Percentiles rank a stretch among this genome's conserved stretches.
Evolutionary conservation across 2,329 filamentous ascomycete genomes (phyloP).

Genomic region (Fusarium sp.): DNA sequence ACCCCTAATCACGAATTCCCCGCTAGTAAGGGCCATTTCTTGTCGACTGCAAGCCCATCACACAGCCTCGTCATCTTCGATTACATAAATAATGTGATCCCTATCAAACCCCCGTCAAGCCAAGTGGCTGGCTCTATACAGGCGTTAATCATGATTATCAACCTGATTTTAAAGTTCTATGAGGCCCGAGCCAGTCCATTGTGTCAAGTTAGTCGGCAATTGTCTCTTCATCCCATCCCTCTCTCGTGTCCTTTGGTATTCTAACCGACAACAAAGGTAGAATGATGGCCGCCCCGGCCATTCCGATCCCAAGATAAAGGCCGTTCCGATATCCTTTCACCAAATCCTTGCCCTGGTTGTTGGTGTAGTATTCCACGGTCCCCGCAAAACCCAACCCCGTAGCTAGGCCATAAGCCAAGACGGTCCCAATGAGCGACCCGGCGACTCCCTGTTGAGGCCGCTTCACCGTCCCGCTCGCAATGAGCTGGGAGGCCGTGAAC

Average conservation of each 20-base stretch:
- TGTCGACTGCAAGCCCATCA: too few relatives aligned
- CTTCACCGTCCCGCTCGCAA: background rate
- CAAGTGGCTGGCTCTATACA: background rate
- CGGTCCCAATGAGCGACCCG: background rate
- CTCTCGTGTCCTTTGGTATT: background rate
- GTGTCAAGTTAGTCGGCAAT: background rate
- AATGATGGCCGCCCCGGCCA: background rate
- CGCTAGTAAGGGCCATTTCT: too few relatives aligned
- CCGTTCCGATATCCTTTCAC: background rate
- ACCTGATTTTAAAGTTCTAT: background rate
- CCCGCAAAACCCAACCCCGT: background rate
- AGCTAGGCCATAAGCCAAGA: background rate
- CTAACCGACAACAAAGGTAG: background rate
- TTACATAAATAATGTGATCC: background rate
- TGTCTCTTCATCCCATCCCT: background rate
- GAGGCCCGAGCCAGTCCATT: background rate
- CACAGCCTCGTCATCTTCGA: background rate
- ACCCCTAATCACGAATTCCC: too few relatives aligned
- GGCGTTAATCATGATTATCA: background rate
- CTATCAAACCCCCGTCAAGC: background rate
- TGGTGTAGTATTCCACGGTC: background rate
- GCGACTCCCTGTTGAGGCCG: background rate
- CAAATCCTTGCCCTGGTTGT: background rate
- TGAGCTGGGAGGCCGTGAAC: background rate
- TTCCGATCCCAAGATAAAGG: background rate